Percentiles rank a stretch among this genome's conserved stretches.
Conservation (phyloP, 164 flowering plant species). For the Magnolia changhungtana region DNA sequence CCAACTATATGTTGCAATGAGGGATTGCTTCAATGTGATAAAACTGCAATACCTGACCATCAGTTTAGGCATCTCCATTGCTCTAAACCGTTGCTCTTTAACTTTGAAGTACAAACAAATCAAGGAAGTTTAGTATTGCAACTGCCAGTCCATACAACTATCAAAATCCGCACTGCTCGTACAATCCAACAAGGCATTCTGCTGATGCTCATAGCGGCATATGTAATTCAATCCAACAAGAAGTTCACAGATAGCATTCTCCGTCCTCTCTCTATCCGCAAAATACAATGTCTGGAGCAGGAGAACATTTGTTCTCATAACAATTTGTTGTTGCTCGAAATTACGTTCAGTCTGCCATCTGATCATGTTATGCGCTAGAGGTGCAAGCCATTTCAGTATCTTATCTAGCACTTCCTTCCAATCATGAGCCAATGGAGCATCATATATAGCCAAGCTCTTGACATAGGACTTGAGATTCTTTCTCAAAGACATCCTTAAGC, state of each 20-base stretch:
- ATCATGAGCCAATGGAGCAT: constrained; percentile 89
- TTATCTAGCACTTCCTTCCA: constrained; percentile 82
- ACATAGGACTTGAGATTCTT: constrained; percentile 61
- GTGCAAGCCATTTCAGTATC: constrained; percentile 78
- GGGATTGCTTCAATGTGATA: constrained; percentile 10
- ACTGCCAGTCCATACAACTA: constrained; percentile 78
- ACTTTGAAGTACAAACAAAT: neutral
- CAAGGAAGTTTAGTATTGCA: constrained; percentile 32
- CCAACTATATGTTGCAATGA: constrained; percentile 14
- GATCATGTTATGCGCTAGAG: constrained; percentile 93
- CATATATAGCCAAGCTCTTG: constrained; percentile 76
- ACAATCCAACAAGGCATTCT: constrained; percentile 87
- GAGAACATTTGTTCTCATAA: constrained; percentile 71
- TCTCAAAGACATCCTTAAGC: constrained; percentile 63
- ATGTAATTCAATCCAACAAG: constrained; percentile 91
- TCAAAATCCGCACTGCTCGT: constrained; percentile 90
- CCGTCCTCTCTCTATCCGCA: constrained; percentile 81
- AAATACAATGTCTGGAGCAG: constrained; percentile 87
- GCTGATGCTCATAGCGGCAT: constrained; percentile 94
- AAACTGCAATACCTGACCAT: constrained; percentile 26
- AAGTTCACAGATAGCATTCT: constrained; percentile 75
- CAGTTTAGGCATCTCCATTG: constrained; percentile 13
- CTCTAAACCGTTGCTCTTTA: neutral
- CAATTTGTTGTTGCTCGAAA: constrained; percentile 85
- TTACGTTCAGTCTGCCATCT: constrained; percentile 97